Percentiles rank a stretch among this genome's conserved stretches.
Conservation (phyloP, 2,329 filamentous ascomycete species). For the Scortechinia acanthostroma region DNA sequence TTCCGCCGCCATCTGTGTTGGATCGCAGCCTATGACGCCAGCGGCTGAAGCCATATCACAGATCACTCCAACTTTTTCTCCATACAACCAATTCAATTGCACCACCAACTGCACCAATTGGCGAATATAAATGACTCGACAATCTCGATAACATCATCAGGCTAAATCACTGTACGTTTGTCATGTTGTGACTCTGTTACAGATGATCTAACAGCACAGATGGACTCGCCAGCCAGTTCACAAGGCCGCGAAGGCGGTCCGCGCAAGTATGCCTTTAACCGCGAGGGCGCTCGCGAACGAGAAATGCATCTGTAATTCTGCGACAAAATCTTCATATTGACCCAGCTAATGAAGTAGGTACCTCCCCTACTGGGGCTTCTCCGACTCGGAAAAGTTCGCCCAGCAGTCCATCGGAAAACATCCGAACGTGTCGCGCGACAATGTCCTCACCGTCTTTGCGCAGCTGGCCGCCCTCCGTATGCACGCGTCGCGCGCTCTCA, state of each 20-base stretch:
- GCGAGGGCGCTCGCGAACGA: neutral
- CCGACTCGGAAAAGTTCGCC: neutral
- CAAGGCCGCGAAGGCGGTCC: neutral
- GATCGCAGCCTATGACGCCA: too few relatives aligned
- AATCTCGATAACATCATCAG: too few relatives aligned
- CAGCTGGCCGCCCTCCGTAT: constrained; percentile 15
- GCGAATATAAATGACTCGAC: too few relatives aligned
- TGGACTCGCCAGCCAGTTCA: too few relatives aligned
- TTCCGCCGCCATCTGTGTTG: too few relatives aligned
- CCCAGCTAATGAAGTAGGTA: neutral
- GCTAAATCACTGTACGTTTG: too few relatives aligned
- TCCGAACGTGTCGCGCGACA: constrained; percentile 1
- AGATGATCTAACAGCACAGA: too few relatives aligned
- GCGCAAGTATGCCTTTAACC: neutral
- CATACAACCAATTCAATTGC: too few relatives aligned
- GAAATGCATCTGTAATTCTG: neutral
- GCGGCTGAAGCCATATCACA: too few relatives aligned
- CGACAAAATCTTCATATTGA: neutral
- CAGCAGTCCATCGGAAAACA: neutral
- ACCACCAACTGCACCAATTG: too few relatives aligned
- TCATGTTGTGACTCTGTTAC: too few relatives aligned
- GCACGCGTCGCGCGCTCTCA: constrained; percentile 11
- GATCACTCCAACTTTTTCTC: too few relatives aligned
- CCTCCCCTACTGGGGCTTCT: neutral
- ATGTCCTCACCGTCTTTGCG: constrained; percentile 12